phyloP scores from a whole-genome alignment of 2,329 filamentous ascomycete genomes.

The Calonectria montana region DNA sequence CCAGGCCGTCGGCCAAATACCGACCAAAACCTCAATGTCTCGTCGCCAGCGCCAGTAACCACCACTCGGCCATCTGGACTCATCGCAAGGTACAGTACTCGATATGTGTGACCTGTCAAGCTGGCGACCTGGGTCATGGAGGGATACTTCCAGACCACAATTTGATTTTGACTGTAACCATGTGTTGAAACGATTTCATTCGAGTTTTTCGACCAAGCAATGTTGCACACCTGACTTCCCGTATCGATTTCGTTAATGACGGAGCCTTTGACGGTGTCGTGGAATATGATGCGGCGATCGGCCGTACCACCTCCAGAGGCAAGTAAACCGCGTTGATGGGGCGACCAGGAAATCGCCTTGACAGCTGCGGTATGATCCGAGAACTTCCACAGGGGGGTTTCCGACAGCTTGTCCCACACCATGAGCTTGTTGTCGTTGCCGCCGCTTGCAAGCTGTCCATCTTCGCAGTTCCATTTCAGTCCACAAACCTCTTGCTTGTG shows the following conservation, averaged over 20 bases:
- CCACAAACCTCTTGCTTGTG: constrained; percentile 99
- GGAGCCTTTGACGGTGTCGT: constrained; percentile 89
- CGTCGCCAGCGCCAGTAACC: constrained; percentile 95
- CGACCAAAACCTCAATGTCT: constrained; percentile 97
- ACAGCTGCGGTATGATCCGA: constrained; percentile 95
- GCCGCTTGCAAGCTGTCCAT: constrained; percentile 92
- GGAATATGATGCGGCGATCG: constrained; percentile 96
- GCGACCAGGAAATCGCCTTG: constrained; percentile 98
- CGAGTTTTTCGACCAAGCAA: constrained; percentile 97
- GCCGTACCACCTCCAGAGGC: constrained; percentile 96
- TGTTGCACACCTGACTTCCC: constrained; percentile 97
- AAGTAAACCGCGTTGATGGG: constrained; percentile 93
- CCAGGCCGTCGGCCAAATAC: constrained; percentile 88
- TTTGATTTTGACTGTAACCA: constrained; percentile 97
- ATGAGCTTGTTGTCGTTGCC: constrained; percentile 99
- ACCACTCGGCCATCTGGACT: constrained; percentile 94
- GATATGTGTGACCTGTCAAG: constrained; percentile 94
- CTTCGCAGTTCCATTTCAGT: constrained; percentile 95
- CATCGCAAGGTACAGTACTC: constrained; percentile 96
- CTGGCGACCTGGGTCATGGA: constrained; percentile 97
- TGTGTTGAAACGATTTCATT: constrained; percentile 98
- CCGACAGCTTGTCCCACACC: constrained; percentile 97
- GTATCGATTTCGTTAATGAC: constrained; percentile 92
- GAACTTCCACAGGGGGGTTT: constrained; percentile 93
- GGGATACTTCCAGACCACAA: constrained; percentile 99